phyloP scores from a whole-genome alignment of 2,329 filamentous ascomycete species.

The Nemania sp. region DNA sequence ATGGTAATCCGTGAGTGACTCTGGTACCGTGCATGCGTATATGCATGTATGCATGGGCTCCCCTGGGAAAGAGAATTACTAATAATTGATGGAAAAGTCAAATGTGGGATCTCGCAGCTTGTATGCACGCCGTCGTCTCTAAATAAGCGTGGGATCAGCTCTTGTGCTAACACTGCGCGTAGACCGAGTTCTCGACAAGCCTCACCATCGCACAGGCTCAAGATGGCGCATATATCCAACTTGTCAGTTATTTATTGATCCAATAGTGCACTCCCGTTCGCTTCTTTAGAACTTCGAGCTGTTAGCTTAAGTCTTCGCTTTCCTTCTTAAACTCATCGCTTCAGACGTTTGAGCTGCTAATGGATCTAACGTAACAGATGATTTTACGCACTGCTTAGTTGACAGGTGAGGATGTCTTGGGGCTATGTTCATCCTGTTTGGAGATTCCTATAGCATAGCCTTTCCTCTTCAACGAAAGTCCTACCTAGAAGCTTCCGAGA shows the following conservation, averaged over 20 bases:
- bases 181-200: slow-evolving; percentile 76
- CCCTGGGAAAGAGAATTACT: not conserved
- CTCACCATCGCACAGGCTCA: slow-evolving; percentile 82
- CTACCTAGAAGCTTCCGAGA: no score
- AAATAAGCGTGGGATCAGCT: not conserved
- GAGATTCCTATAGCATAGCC: no score
- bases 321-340: not conserved
- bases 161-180: not conserved
- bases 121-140: no score
- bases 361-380: slow-evolving; percentile 66
- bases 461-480: no score
- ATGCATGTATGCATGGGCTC: no score
- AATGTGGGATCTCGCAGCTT: slow-evolving; percentile 91
- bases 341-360: slow-evolving; percentile 2
- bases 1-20: slow-evolving; percentile 57
- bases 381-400: slow-evolving; percentile 90
- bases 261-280: not conserved
- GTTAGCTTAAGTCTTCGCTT: not conserved
- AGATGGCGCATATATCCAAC: slow-evolving; percentile 96
- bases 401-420: no score
- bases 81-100: slow-evolving; percentile 58
- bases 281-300: not conserved
- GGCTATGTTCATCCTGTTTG: no score
- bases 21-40: not conserved
- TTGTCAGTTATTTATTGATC: slow-evolving; percentile 53